Base-by-base conservation (phyloP, 306 rosid species). In the Cucumis melo region DNA sequence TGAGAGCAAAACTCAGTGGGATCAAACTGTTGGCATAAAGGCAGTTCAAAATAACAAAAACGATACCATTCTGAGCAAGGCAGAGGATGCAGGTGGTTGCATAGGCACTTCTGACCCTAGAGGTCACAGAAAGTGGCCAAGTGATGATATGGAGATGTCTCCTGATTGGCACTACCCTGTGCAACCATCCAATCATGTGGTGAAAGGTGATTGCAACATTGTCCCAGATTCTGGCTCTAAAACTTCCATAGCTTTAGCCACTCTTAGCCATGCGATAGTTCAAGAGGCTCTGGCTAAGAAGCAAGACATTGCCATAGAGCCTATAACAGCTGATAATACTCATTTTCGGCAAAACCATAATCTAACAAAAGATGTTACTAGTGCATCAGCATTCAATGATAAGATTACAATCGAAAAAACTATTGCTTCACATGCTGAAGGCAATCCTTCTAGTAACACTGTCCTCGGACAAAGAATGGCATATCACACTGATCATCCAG, bases 131-230 rank as follows among this genome's bases (percentile, higher is more conserved):
- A 88, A 87, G 77, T 92, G 99, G 99, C 78, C 76, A 5, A 72
- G 81, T 56, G 97, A 87, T 80, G 91, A 89, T 84, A 87, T 77
- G 80, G 80, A 77, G 36, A 77, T 77, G 80, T 93, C 97, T 63
- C 98, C 97, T 59, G 97, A 91, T 85, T 93, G 98, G 98, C 83
- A 93, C 67, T 92, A 88, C 81, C 63, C 78, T 39, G 70, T 83
- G 59, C 83, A 83, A 76, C 82, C 92, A 51, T 85, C 92, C 62
- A 83, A 85, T 76, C 78, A 50, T 75, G 75, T 77, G 63, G 82
- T 78, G 77, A 89, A 90, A 83, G 89, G 84, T 66, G 87, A 90
- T 76, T 81, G 71, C 79, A 87, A 61, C 65, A 77, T 66, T 56
- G 80, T 78, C 78, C 89, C 10, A 51, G 90, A 84, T 57, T 73